A percentile compares a stretch with the other conserved stretches of the same genome.
Evolutionary conservation across 2,329 filamentous ascomycete species (phyloP).

Genomic region (Venturia carpophila): DNA sequence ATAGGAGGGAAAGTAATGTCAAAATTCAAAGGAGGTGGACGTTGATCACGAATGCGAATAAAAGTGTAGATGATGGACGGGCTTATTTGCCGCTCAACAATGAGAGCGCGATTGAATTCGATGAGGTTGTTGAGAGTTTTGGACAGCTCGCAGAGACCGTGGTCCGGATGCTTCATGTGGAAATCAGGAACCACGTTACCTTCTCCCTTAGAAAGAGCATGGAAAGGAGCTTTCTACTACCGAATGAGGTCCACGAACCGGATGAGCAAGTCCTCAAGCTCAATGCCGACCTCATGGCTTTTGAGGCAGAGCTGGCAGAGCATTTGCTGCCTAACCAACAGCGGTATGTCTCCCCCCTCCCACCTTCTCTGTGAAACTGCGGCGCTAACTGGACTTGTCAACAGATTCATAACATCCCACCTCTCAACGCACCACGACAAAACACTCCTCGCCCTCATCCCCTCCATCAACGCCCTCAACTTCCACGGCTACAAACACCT

Average conservation of each 20-base stretch:
- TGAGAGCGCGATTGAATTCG: conserved; percentile 79
- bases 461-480: conserved; percentile 75
- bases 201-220: conserved; percentile 61
- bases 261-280: conserved; percentile 74
- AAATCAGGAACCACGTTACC: conserved; percentile 77
- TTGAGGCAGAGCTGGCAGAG: conserved; percentile 71
- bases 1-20: conserved; percentile 35
- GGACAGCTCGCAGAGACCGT: conserved; percentile 71
- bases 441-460: conserved; percentile 65
- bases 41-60: conserved; percentile 53
- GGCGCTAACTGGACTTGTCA: conserved; percentile 22
- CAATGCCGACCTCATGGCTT: conserved; percentile 75
- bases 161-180: conserved; percentile 78
- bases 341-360: conserved; percentile 14
- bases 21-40: conserved; percentile 66
- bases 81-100: conserved; percentile 82
- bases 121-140: conserved; percentile 76
- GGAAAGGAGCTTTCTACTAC: conserved; percentile 42
- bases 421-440: conserved; percentile 71
- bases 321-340: conserved; percentile 64
- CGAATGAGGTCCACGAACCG: conserved; percentile 67
- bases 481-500: conserved; percentile 73
- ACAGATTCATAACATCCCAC: conserved; percentile 66
- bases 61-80: conserved; percentile 49
- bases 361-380: not conserved